phyloP scores from a whole-genome alignment of 1,139 yeast species.

The Scheffersomyces lignicola region DNA sequence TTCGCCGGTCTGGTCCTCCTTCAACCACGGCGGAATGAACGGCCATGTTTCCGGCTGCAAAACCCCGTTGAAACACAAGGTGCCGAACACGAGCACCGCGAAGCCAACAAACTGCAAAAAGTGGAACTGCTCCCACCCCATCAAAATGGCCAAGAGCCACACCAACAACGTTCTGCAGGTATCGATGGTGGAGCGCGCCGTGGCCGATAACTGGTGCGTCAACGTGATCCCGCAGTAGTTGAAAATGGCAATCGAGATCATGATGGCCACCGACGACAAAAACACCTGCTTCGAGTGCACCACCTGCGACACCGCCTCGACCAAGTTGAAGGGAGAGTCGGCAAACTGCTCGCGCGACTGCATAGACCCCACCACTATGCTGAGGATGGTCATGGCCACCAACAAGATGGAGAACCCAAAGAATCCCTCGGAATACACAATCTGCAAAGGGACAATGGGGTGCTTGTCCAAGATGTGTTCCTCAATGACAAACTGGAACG shows the following conservation, averaged over 20 bases:
- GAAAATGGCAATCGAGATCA: slow-evolving; percentile 72
- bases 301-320: slow-evolving; percentile 52
- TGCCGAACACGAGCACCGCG: slow-evolving; percentile 64
- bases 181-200: slow-evolving; percentile 78
- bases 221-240: slow-evolving; percentile 74
- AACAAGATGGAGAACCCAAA: slow-evolving; percentile 58
- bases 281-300: slow-evolving; percentile 42
- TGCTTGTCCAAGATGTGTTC: slow-evolving; percentile 62
- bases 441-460: slow-evolving; percentile 59
- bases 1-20: slow-evolving; percentile 13
- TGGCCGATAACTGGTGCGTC: slow-evolving; percentile 68
- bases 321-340: slow-evolving; percentile 57
- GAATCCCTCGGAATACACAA: slow-evolving; percentile 76
- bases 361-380: slow-evolving; percentile 39
- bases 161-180: slow-evolving; percentile 75
- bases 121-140: slow-evolving; percentile 78
- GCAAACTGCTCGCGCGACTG: slow-evolving; percentile 32
- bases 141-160: slow-evolving; percentile 69
- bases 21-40: slow-evolving; percentile 48
- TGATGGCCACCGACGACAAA: slow-evolving; percentile 58
- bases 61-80: slow-evolving; percentile 73
- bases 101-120: slow-evolving; percentile 67
- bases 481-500: slow-evolving; percentile 76
- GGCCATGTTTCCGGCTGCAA: slow-evolving; percentile 48
- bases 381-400: slow-evolving; percentile 43